Base-by-base conservation (phyloP, 768 basidiomycete genomes). In the Paxillus rubicundulus region DNA sequence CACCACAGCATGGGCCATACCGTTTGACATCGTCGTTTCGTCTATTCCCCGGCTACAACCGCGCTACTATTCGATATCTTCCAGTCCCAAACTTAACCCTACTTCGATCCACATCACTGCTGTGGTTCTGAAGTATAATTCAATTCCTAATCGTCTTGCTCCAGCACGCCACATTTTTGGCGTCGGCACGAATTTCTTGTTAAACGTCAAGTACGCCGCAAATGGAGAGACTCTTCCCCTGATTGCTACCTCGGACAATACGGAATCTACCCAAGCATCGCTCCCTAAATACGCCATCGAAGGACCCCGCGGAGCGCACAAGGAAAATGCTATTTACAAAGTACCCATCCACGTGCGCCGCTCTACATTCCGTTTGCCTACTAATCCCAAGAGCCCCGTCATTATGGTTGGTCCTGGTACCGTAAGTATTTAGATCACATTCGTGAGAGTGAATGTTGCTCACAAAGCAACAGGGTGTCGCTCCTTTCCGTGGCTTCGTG, bases 351-450 rank as follows among this genome's bases (percentile, higher is more conserved):
- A 99, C 63, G 92, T 99, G 54, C 82, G 97, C 49, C 83, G 97
- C 44, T 96, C 93, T 14, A 98, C 96, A 3, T 99, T 99, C 85
- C 80, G 97, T 46, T 75, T 99, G 45, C 97, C 97, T 9, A 98
- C 97, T 16, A 94, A 93, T 68, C 97, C 97, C 33, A 98, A 97
- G 79, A 96, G 90, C 54, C 97, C 97, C 2, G 88, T 99, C 46
- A 92, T 99, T 72, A 98, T 99, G 97, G 84, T 99, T 68, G 97
- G 97, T 38, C 97, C 97, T 55, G 97, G 97, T 48, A 99, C 95
- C 52, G 94, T 96, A 68, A 74, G 91, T 82, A 37, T 36, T 42
- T 30, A 13, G 17, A 24, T 49, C 3, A 21, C 20, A 8, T 30
- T 8, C 24, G 42, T 45, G 28, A 36, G 20, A 21, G 51, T n/a